Evolutionary conservation across 116 monocot genomes (phyloP).

Genomic region (Zostera marina): DNA sequence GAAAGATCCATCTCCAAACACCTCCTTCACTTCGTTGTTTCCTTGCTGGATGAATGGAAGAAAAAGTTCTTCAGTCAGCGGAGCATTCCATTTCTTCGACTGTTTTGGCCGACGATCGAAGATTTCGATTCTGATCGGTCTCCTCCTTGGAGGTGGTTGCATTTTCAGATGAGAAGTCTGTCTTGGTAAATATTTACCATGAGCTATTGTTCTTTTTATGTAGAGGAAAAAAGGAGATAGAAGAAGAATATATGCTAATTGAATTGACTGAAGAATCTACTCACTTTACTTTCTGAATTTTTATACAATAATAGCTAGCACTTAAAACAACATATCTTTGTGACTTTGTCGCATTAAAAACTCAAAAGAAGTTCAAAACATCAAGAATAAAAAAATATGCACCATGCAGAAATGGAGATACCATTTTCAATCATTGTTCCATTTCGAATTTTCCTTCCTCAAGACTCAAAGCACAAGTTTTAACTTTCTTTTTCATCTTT

Average conservation of each 20-base stretch:
- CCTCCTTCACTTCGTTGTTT: conserved; percentile 11
- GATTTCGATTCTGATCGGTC: conserved; percentile 25
- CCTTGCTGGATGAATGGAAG: conserved; percentile 13
- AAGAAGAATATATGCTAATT: conserved; percentile 4
- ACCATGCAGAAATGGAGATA: no score
- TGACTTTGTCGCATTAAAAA: no score
- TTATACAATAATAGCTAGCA: no score
- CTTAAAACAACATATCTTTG: no score
- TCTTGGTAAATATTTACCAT: no score
- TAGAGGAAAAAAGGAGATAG: not conserved
- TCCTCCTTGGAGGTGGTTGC: not conserved
- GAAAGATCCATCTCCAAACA: conserved; percentile 58
- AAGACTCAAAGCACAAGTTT: no score
- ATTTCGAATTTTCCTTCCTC: no score
- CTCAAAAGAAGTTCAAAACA: no score
- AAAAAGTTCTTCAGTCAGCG: conserved; percentile 56
- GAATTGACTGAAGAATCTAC: conserved; percentile 1
- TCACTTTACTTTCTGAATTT: conserved; percentile 1
- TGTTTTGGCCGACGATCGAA: conserved; percentile 20
- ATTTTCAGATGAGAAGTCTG: not conserved
- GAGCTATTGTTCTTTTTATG: not conserved
- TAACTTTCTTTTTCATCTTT: no score
- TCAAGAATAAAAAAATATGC: no score
- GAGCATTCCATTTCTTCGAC: conserved; percentile 40
- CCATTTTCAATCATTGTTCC: no score